phyloP scores from a whole-genome alignment of 2,329 filamentous ascomycete species.

The Aspergillus proliferans region DNA sequence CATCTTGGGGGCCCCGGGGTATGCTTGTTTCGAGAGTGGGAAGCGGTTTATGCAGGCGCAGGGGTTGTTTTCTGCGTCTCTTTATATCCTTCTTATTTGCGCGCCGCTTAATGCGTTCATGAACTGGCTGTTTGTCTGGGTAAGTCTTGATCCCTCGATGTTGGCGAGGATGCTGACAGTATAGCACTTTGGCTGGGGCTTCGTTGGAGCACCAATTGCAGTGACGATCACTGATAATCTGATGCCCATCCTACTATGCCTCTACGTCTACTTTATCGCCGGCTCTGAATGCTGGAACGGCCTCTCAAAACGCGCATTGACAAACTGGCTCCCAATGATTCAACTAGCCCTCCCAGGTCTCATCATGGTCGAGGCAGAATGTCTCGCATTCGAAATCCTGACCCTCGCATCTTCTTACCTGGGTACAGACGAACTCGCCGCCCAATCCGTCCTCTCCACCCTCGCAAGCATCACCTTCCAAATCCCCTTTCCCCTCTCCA shows the following conservation, averaged over 20 bases:
- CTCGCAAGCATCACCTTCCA: slow-evolving; percentile 78
- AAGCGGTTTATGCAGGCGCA: slow-evolving; percentile 89
- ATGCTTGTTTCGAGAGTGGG: slow-evolving; percentile 67
- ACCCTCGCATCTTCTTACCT: slow-evolving; percentile 78
- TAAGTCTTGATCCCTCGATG: background rate
- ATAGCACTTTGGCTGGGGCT: slow-evolving; percentile 56
- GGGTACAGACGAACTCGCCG: slow-evolving; percentile 71
- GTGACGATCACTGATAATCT: slow-evolving; percentile 69
- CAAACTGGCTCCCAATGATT: slow-evolving; percentile 80
- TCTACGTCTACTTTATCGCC: slow-evolving; percentile 66
- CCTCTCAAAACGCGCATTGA: slow-evolving; percentile 62
- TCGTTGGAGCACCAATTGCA: slow-evolving; percentile 73
- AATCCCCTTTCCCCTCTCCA: slow-evolving; percentile 84
- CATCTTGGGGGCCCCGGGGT: slow-evolving; percentile 65
- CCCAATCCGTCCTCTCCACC: slow-evolving; percentile 78
- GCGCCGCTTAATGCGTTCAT: slow-evolving; percentile 74
- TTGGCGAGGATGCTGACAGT: slow-evolving; percentile 1
- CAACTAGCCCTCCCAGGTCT: slow-evolving; percentile 80
- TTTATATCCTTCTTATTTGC: slow-evolving; percentile 75
- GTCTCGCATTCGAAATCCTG: slow-evolving; percentile 84
- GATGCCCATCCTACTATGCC: slow-evolving; percentile 64
- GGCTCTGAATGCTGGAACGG: slow-evolving; percentile 77
- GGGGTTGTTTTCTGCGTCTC: slow-evolving; percentile 73
- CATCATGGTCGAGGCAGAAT: slow-evolving; percentile 91
- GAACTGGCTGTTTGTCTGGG: slow-evolving; percentile 56